Conservation (phyloP, 495 filamentous ascomycete genomes). For the Barbatosphaeria neglecta region DNA sequence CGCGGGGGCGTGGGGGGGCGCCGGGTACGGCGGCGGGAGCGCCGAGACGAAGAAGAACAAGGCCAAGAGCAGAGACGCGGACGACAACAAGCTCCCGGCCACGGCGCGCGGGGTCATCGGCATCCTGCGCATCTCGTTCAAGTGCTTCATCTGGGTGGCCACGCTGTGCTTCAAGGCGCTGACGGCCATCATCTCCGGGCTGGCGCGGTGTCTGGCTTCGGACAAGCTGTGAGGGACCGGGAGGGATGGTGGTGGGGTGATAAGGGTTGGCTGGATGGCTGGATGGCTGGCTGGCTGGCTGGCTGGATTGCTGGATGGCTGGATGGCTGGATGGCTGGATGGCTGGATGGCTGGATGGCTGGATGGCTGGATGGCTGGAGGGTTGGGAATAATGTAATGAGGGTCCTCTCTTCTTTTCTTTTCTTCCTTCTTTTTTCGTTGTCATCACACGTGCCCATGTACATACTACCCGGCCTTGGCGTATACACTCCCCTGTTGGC, state of each 20-base stretch:
- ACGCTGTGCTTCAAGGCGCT: constrained; percentile 33
- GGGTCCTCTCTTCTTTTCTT: too few species aligned
- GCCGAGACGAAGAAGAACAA: constrained; percentile 11
- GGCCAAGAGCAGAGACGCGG: too few species aligned
- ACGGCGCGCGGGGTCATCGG: constrained; percentile 25
- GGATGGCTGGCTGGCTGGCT: too few species aligned
- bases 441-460: too few species aligned
- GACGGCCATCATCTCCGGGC: constrained; percentile 20
- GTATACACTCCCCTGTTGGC: too few species aligned
- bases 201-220: constrained; percentile 26
- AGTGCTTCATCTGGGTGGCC: constrained; percentile 33
- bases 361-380: too few species aligned
- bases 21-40: neutral
- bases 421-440: too few species aligned
- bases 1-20: neutral
- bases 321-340: too few species aligned
- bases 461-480: too few species aligned
- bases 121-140: constrained; percentile 28
- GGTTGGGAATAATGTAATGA: too few species aligned
- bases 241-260: neutral
- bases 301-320: too few species aligned
- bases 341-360: too few species aligned
- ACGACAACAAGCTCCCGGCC: constrained; percentile 30
- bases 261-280: constrained; percentile 1
- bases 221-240: constrained; percentile 20